Conservation (phyloP, 2,329 filamentous ascomycete genomes). For the Hypoxylon sp. region DNA sequence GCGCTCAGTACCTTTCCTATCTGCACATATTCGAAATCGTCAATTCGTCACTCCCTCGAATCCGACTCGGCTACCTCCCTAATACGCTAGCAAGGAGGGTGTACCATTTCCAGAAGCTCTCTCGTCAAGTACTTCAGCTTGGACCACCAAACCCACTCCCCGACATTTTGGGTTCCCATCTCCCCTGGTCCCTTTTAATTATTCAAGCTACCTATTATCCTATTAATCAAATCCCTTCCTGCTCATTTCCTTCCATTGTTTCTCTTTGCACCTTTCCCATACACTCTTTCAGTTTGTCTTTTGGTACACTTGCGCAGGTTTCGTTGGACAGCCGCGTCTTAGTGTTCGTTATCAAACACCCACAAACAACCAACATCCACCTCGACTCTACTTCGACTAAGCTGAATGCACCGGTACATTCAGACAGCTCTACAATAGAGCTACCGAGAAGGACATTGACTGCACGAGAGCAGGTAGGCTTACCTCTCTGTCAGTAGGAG, state of each 20-base stretch:
- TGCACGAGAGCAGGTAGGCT: conserved; percentile 45
- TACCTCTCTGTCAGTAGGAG: conserved; percentile 44
- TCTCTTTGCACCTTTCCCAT: conserved; percentile 29
- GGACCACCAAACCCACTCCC: conserved; percentile 51
- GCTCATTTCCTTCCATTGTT: conserved; percentile 42
- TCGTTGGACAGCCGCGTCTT: conserved; percentile 14
- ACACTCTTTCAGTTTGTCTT: conserved; percentile 23
- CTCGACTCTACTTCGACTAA: conserved; percentile 35
- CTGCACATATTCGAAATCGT: conserved; percentile 39
- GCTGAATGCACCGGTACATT: conserved; percentile 54
- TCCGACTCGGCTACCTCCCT: conserved; percentile 39
- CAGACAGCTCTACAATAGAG: conserved; percentile 55
- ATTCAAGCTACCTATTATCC: conserved; percentile 42
- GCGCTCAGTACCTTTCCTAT: conserved; percentile 21
- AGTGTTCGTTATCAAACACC: conserved; percentile 37
- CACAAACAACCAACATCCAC: conserved; percentile 17
- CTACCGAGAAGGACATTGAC: conserved; percentile 42
- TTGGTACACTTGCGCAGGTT: conserved; percentile 31
- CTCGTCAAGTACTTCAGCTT: conserved; percentile 46
- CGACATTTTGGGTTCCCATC: conserved; percentile 51
- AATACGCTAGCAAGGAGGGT: conserved; percentile 51
- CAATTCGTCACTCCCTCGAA: conserved; percentile 51
- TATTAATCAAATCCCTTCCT: conserved; percentile 45
- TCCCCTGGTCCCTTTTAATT: conserved; percentile 49
- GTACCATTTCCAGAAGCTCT: conserved; percentile 53